Percentiles rank a stretch among this genome's conserved stretches.
These are phyloP conservation scores for Penicillium sp. DNA, from an alignment of 2,329 filamentous ascomycete species.

Conservation along the genomic window DNA sequence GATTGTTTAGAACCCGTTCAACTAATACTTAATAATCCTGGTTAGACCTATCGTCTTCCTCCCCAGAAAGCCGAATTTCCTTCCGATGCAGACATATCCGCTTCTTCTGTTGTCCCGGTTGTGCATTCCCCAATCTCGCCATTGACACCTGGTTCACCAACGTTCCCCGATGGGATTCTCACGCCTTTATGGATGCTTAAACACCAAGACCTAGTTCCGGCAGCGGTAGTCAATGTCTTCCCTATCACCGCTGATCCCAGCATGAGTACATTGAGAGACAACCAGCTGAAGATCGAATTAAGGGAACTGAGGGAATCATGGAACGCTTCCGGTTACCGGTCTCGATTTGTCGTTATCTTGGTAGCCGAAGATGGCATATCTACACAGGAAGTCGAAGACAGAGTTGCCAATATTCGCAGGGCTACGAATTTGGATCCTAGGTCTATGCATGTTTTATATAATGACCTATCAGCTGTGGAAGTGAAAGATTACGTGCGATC, in stretches of 20 bases:
- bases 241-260: constrained; percentile 67
- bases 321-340: constrained; percentile 61
- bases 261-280: constrained; percentile 76
- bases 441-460: constrained; percentile 78
- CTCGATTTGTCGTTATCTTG: constrained; percentile 71
- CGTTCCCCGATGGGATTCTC: constrained; percentile 88
- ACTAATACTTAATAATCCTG: neutral
- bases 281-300: constrained; percentile 82
- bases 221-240: constrained; percentile 77
- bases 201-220: constrained; percentile 79
- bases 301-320: constrained; percentile 69
- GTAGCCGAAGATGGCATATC: constrained; percentile 67
- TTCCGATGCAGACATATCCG: constrained; percentile 46
- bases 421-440: constrained; percentile 78
- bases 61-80: constrained; percentile 61
- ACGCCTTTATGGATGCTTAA: constrained; percentile 80
- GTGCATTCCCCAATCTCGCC: constrained; percentile 91
- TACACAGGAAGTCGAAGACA: constrained; percentile 63
- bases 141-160: constrained; percentile 72
- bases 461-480: constrained; percentile 67
- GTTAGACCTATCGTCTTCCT: constrained; percentile 53
- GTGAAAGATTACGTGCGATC: constrained; percentile 69
- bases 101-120: constrained; percentile 43
- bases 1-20: too few species aligned
- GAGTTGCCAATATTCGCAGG: constrained; percentile 73